A percentile compares a stretch with the other conserved stretches of the same genome.
Conservation (phyloP, 345 rosid genomes). For the Acer negundo region DNA sequence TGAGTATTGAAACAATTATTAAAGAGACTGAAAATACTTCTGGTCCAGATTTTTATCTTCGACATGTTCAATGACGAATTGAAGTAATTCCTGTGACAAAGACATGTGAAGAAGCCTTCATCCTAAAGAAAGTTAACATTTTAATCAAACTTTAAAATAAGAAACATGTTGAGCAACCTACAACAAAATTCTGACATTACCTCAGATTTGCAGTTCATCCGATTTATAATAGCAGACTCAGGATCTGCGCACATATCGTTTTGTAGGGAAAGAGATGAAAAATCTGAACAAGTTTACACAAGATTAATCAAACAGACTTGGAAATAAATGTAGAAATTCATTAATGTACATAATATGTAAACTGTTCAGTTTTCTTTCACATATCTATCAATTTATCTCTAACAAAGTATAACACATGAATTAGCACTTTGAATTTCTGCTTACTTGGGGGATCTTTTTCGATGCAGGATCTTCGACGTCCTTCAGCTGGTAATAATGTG, state of each 20-base stretch:
- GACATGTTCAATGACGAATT: constrained; percentile 71
- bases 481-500: constrained; percentile 88
- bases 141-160: too few species aligned
- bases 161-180: constrained; percentile 16
- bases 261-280: constrained; percentile 1
- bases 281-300: constrained; percentile 16
- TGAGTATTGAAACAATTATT: too few species aligned
- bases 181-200: constrained; percentile 44
- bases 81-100: constrained; percentile 72
- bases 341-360: neutral
- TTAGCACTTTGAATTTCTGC: too few species aligned
- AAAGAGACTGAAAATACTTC: too few species aligned
- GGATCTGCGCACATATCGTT: constrained; percentile 68
- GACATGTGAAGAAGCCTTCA: neutral
- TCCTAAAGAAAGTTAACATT: too few species aligned
- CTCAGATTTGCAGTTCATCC: constrained; percentile 88
- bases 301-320: constrained; percentile 2
- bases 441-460: too few species aligned
- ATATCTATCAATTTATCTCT: neutral
- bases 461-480: constrained; percentile 70
- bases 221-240: constrained; percentile 88
- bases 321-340: neutral
- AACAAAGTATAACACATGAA: neutral
- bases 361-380: neutral
- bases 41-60: constrained; percentile 83